Evolutionary conservation across 2,329 filamentous ascomycete genomes (phyloP).

Genomic region (Diaporthe capsici): DNA sequence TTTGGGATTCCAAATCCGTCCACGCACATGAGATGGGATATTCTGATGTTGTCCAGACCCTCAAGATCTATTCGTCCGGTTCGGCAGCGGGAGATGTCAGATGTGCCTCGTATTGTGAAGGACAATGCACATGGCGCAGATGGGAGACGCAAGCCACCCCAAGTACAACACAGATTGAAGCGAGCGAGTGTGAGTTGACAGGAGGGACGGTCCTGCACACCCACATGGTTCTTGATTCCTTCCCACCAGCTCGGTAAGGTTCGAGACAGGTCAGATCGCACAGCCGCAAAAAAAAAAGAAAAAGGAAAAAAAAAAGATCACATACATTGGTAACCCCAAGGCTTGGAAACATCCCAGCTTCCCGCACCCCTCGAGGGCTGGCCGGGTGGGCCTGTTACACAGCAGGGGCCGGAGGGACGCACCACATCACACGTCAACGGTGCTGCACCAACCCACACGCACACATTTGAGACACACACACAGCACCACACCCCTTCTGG

Average conservation of each 20-base stretch:
- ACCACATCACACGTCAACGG: slow-evolving; percentile 25
- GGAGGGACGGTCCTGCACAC: not conserved
- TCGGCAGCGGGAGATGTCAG: not conserved
- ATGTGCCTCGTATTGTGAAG: slow-evolving; percentile 41
- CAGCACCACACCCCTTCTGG: not conserved
- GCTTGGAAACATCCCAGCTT: not conserved
- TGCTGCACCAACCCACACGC: not conserved
- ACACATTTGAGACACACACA: not conserved
- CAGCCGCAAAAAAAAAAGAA: not conserved
- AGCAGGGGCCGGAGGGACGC: slow-evolving; percentile 9
- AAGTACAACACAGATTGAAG: not conserved
- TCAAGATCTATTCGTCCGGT: slow-evolving; percentile 1
- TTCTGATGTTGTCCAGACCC: not conserved
- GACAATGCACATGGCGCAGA: slow-evolving; percentile 24
- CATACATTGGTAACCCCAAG: not conserved
- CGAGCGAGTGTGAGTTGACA: not conserved
- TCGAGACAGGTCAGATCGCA: slow-evolving; percentile 39
- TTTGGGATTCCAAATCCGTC: not conserved
- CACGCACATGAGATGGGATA: slow-evolving; percentile 7
- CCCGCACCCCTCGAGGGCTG: slow-evolving; percentile 19
- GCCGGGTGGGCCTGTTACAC: slow-evolving; percentile 33
- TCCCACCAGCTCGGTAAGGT: slow-evolving; percentile 31
- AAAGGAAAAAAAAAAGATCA: not conserved
- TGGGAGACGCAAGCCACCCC: slow-evolving; percentile 4
- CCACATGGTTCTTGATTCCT: not conserved